Percentiles rank a stretch among this genome's conserved stretches.
These are phyloP conservation scores for Phytopythium vexans DNA, from an alignment of 352 stramenopile genomes.

Conservation along the genomic window DNA sequence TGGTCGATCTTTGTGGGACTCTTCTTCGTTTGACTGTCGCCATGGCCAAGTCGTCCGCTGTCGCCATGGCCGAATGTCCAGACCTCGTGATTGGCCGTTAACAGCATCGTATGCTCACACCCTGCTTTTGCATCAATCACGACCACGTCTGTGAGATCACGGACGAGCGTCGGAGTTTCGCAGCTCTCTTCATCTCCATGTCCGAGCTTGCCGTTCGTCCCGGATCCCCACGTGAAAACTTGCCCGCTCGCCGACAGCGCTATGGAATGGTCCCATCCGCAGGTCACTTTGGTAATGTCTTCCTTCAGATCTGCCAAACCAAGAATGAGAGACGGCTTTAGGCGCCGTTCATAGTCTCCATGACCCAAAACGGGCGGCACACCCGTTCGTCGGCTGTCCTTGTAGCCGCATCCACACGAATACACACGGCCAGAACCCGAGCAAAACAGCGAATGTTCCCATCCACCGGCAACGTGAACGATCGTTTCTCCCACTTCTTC, in stretches of 20 bases:
- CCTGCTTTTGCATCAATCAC: constrained; percentile 74
- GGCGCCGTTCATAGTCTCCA: constrained; percentile 60
- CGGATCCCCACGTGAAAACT: constrained; percentile 80
- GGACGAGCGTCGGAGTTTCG: constrained; percentile 54
- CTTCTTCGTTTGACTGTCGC: constrained; percentile 64
- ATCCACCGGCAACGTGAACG: constrained; percentile 58
- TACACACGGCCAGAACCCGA: constrained; percentile 62
- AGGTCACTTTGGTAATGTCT: constrained; percentile 61
- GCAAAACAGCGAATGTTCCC: constrained; percentile 83
- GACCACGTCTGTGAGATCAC: constrained; percentile 36
- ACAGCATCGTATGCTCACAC: constrained; percentile 72
- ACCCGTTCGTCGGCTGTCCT: constrained; percentile 73
- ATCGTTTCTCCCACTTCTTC: constrained; percentile 46
- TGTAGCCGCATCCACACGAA: constrained; percentile 79
- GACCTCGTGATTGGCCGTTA: constrained; percentile 57
- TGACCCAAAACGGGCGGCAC: constrained; percentile 80
- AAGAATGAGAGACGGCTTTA: constrained; percentile 57
- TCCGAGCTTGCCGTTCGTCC: constrained; percentile 78
- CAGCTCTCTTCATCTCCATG: constrained; percentile 82
- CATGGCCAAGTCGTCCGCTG: constrained; percentile 72
- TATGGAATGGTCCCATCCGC: constrained; percentile 83
- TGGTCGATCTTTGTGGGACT: constrained; percentile 51
- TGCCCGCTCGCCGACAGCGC: constrained; percentile 50
- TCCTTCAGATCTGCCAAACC: constrained; percentile 47
- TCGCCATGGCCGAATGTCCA: constrained; percentile 84